These are phyloP conservation scores for Ceriops zippeliana DNA, from an alignment of 345 rosid genomes.

Conservation along the genomic window DNA sequence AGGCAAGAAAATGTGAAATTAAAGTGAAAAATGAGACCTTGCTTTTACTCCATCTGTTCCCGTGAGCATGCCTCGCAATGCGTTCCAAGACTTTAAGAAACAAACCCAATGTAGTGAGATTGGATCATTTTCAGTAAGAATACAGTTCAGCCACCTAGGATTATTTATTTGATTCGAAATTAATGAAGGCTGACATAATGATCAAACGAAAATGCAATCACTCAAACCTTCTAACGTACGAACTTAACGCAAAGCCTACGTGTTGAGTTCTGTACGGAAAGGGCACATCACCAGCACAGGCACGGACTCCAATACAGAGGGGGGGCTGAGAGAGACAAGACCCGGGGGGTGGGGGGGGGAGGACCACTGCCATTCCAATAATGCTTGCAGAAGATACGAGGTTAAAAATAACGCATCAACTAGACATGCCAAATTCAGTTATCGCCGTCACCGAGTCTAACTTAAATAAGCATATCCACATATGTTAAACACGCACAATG, in stretches of 20 bases:
- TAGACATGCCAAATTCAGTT: slow-evolving; percentile 3
- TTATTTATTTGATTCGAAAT: no score
- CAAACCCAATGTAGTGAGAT: no score
- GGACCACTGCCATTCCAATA: neutral
- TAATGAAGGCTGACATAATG: no score
- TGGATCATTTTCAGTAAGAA: no score
- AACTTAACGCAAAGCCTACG: no score
- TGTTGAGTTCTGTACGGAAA: no score
- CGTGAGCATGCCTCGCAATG: neutral
- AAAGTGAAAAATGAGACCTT: neutral
- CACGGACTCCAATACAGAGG: neutral
- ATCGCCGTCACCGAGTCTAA: slow-evolving; percentile 4
- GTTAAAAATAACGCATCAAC: neutral
- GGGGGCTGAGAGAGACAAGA: neutral
- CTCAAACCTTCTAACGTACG: no score
- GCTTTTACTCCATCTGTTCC: neutral
- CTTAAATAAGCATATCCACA: slow-evolving; percentile 21
- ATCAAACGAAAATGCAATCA: no score
- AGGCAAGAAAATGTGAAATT: no score
- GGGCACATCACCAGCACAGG: no score
- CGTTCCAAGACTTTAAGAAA: neutral
- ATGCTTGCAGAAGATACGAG: neutral
- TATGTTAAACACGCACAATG: slow-evolving; percentile 13
- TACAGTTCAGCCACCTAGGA: no score
- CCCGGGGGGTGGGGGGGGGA: neutral